Evolutionary conservation across 129 eudicot species (phyloP), one percentile per base, ranked within the genome.

Genomic region (Pseudognaphalium luteoalbum): DNA sequence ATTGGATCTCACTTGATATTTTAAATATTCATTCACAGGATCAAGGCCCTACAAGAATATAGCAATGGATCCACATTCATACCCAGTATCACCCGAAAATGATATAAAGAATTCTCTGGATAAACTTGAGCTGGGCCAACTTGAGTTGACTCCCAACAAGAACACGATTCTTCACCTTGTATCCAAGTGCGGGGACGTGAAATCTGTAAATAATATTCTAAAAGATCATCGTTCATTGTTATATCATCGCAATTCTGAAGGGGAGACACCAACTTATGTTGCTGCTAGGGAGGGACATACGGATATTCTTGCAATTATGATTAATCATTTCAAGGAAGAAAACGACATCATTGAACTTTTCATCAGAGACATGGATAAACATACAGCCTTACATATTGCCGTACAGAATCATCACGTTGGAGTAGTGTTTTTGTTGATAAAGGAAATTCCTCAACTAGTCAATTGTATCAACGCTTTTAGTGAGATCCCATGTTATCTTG

Each of bases 401-500:
- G 37, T 65, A n/a, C 44, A 76, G 4, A 61, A 66, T 17, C 34
- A 66, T 63, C 59, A 64, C 16, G 14, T 12, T 20, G 58, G 2
- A 15, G 71, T 63, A 9, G 75, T 72, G 7, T 35, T 15, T 21
- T 3, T 47, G 41, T 34, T 82, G 44, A 37, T 54, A 3, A 42
- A 37, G 12, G 57, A 19, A 30, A 70, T 71, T 29, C 64, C 75
- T 2, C n/a, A 57, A 12, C 42, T 37, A 35, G 19, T 14, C 9
- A 12, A 44, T 54, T 3, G 15, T 11, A 35, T 74, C 12, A 82
- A 77, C 22, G 32, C 12, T 10, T 21, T 2, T 10, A 9, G 35
- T 34, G 86, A 67, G 59, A 83, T 80, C 64, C 76, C 83, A 28
- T 39, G 73, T 15, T 78, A 73, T 15, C 51, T 83, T n/a, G 86